A percentile compares a stretch with the other conserved stretches of the same genome.
These are phyloP conservation scores for Abeoforma whisleri DNA, from an alignment of 78 protist species.

Conservation along the genomic window DNA sequence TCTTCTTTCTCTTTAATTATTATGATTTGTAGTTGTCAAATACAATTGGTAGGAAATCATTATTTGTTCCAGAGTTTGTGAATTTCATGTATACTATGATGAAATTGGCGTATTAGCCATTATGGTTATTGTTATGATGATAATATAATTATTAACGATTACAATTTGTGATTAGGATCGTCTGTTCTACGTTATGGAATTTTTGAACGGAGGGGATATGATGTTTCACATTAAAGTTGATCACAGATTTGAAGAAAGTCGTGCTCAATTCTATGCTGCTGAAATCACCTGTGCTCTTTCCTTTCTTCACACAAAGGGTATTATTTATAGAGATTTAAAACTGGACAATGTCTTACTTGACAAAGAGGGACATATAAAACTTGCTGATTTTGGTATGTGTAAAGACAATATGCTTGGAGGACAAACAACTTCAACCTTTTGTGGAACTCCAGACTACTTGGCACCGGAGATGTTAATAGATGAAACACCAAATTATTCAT, in stretches of 20 bases:
- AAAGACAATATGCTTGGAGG: constrained; percentile 22
- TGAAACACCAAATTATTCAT: constrained; percentile 39
- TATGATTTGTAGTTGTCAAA: neutral
- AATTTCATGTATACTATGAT: neutral
- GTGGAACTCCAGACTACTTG: constrained; percentile 90
- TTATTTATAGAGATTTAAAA: constrained; percentile 32
- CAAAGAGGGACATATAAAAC: constrained; percentile 17
- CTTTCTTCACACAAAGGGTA: constrained; percentile 64
- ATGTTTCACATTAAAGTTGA: constrained; percentile 75
- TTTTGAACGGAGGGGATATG: constrained; percentile 62
- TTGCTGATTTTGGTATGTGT: constrained; percentile 41
- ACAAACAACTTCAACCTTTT: constrained; percentile 69
- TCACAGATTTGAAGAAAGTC: constrained; percentile 58
- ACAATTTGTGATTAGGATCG: neutral
- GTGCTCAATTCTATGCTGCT: constrained; percentile 72
- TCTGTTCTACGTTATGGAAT: constrained; percentile 49
- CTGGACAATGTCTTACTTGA: constrained; percentile 38
- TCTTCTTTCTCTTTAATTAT: neutral
- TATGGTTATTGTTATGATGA: neutral
- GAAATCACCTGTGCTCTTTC: constrained; percentile 79
- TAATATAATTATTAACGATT: neutral
- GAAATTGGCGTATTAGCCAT: no score
- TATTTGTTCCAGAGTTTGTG: neutral
- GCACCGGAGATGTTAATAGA: constrained; percentile 65
- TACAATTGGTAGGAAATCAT: neutral